These are phyloP conservation scores for Phoma sp. DNA, from an alignment of 2,329 filamentous ascomycete genomes.

Conservation along the genomic window DNA sequence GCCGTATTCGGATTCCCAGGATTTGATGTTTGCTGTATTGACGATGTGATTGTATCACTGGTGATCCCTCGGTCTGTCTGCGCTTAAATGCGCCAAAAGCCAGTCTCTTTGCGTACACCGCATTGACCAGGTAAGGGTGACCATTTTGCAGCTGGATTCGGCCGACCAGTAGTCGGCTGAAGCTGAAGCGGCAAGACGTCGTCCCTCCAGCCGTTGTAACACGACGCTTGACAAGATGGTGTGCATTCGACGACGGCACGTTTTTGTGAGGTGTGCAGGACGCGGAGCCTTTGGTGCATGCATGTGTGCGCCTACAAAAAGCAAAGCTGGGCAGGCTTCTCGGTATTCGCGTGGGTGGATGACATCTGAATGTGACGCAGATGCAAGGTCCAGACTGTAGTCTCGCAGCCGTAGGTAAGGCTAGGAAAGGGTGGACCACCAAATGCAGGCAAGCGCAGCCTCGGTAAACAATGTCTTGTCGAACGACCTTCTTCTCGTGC, in stretches of 20 bases:
- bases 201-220: not conserved
- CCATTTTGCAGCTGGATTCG: too few species aligned
- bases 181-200: too few species aligned
- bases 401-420: not conserved
- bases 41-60: too few species aligned
- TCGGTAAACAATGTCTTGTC: slow-evolving; percentile 2
- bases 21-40: not conserved
- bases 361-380: slow-evolving; percentile 9
- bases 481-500: slow-evolving; percentile 1
- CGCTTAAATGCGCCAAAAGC: too few species aligned
- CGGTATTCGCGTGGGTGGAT: slow-evolving; percentile 14
- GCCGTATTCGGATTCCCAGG: not conserved
- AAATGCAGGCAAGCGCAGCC: slow-evolving; percentile 5
- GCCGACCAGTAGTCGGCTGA: too few species aligned
- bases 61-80: too few species aligned
- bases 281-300: not conserved
- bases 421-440: not conserved
- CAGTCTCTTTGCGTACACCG: too few species aligned
- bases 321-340: slow-evolving; percentile 7
- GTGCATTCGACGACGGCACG: not conserved
- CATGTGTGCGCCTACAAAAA: slow-evolving; percentile 16
- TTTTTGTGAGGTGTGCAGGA: not conserved
- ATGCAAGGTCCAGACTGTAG: slow-evolving; percentile 14
- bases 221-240: not conserved
- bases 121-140: too few species aligned